Percentiles rank a stretch among this genome's conserved stretches.
Evolutionary conservation across 139 green algal species (phyloP).

Genomic region (Micromonas commoda): DNA sequence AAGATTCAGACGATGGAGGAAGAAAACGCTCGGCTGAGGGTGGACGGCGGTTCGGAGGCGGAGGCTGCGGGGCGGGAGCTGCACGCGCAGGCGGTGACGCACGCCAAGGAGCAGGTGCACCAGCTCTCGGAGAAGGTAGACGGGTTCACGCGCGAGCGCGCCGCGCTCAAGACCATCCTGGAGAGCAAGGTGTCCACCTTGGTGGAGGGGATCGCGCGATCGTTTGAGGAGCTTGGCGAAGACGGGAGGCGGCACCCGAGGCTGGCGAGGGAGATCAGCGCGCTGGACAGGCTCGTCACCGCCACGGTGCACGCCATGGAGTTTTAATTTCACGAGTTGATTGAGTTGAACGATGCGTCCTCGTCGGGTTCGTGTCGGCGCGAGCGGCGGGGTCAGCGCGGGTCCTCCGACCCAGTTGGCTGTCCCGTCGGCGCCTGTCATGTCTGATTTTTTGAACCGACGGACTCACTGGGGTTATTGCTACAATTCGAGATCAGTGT

Average conservation of each 20-base stretch:
- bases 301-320: neutral
- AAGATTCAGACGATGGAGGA: neutral
- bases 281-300: neutral
- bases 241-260: neutral
- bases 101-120: neutral
- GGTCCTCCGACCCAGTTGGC: no score
- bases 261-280: neutral
- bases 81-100: no score
- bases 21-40: neutral
- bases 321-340: no score
- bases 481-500: no score
- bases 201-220: neutral
- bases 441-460: no score
- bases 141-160: neutral
- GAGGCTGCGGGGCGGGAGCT: no score
- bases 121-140: neutral
- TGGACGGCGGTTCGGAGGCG: neutral
- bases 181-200: constrained; percentile 6
- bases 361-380: no score
- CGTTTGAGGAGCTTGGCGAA: neutral
- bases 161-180: constrained; percentile 1
- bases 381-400: no score
- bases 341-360: no score
- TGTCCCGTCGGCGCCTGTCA: no score
- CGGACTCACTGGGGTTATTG: no score